Conservation (phyloP, 2,329 filamentous ascomycete species). For the Fusarium veterinarium region DNA sequence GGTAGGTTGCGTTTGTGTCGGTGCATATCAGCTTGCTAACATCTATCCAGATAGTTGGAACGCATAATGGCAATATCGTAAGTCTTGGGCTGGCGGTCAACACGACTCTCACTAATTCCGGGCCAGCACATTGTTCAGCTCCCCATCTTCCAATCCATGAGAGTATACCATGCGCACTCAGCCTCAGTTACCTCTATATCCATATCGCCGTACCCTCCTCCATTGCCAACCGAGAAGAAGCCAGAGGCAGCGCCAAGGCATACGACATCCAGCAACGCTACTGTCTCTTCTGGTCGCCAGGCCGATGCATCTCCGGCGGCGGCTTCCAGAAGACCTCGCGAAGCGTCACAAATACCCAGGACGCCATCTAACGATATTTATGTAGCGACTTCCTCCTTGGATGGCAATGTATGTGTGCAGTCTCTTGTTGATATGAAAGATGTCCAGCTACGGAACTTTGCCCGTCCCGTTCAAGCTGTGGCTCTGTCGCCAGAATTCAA, state of each 20-base stretch:
- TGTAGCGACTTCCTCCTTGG: slow-evolving; percentile 92
- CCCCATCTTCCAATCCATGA: slow-evolving; percentile 82
- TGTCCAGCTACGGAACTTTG: slow-evolving; percentile 92
- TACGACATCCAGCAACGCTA: slow-evolving; percentile 50
- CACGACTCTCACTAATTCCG: slow-evolving; percentile 42
- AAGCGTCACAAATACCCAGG: slow-evolving; percentile 70
- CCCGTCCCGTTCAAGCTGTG: slow-evolving; percentile 89
- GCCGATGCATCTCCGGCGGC: slow-evolving; percentile 59
- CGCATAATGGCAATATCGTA: slow-evolving; percentile 96
- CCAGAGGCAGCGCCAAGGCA: slow-evolving; percentile 54
- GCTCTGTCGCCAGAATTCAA: slow-evolving; percentile 96
- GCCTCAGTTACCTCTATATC: slow-evolving; percentile 92
- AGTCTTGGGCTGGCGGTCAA: slow-evolving; percentile 50
- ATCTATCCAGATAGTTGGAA: slow-evolving; percentile 79
- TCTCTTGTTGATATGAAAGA: slow-evolving; percentile 90
- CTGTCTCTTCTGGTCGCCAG: slow-evolving; percentile 47
- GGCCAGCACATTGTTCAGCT: slow-evolving; percentile 84
- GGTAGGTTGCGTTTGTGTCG: slow-evolving; percentile 63
- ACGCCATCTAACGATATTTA: slow-evolving; percentile 91
- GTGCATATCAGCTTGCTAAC: slow-evolving; percentile 21
- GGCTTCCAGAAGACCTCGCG: slow-evolving; percentile 62
- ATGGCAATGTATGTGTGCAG: slow-evolving; percentile 93
- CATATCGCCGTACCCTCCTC: slow-evolving; percentile 83
- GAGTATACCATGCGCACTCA: slow-evolving; percentile 91
- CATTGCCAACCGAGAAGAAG: slow-evolving; percentile 59